phyloP scores from a whole-genome alignment of 495 filamentous ascomycete species.

The Sordaria brevicollis region DNA sequence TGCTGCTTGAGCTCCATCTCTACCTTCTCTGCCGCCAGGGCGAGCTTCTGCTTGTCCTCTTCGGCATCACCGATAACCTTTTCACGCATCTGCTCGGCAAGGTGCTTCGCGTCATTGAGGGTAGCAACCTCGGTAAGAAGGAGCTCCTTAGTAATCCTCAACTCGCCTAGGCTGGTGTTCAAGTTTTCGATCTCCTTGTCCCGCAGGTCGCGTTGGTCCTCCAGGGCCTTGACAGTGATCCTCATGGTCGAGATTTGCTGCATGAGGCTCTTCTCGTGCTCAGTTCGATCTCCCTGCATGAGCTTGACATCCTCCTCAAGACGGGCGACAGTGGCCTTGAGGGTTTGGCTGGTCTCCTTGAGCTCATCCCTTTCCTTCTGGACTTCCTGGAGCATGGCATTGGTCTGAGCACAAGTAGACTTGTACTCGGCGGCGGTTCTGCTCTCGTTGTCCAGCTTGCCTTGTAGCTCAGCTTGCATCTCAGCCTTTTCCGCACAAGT shows the following conservation, averaged over 20 bases:
- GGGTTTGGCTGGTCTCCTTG: constrained; percentile 17
- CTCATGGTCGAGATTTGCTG: constrained; percentile 28
- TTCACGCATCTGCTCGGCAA: constrained; percentile 11
- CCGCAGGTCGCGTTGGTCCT: constrained; percentile 25
- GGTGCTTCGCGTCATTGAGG: constrained; percentile 12
- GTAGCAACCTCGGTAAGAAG: constrained; percentile 6
- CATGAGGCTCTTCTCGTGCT: constrained; percentile 25
- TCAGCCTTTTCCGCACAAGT: constrained; percentile 13
- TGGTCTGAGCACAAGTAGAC: constrained; percentile 24
- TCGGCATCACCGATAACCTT: constrained; percentile 7
- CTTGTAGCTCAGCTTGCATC: constrained; percentile 12
- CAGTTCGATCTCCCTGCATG: constrained; percentile 22
- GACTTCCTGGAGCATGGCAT: constrained; percentile 25
- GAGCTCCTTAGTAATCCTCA: constrained; percentile 9
- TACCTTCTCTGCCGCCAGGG: constrained; percentile 11
- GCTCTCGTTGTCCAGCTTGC: constrained; percentile 26
- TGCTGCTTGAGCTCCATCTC: constrained; percentile 15
- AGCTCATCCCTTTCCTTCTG: constrained; percentile 32
- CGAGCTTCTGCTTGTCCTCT: constrained; percentile 13
- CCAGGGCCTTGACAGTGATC: constrained; percentile 20
- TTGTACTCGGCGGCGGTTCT: constrained; percentile 30
- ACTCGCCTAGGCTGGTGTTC: constrained; percentile 12
- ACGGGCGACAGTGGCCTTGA: constrained; percentile 18
- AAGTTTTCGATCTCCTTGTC: constrained; percentile 29
- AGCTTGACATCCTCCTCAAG: constrained; percentile 26